Conservation (phyloP, 202 grass and related monocot genomes). For the Alloteropsis angusta region DNA sequence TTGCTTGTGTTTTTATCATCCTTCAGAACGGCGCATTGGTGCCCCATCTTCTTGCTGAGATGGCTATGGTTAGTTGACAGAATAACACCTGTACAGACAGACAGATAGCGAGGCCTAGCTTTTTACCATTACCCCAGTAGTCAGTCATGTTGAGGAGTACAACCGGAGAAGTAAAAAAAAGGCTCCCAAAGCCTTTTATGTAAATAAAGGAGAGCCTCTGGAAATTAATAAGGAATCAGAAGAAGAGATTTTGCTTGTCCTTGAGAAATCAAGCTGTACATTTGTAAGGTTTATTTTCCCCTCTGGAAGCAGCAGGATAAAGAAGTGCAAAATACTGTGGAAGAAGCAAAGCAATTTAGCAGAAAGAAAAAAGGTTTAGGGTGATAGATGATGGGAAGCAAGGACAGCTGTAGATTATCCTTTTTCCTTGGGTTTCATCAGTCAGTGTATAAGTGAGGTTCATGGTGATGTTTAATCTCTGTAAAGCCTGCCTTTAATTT, state of each 20-base stretch:
- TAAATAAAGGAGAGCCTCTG: too few species aligned
- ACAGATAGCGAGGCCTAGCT: conserved; percentile 77
- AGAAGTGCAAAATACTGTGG: too few species aligned
- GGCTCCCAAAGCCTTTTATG: conserved; percentile 50
- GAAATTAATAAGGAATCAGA: too few species aligned
- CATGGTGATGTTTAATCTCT: too few species aligned
- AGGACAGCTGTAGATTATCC: conserved; percentile 59
- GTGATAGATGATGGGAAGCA: conserved; percentile 65
- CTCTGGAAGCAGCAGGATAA: conserved; percentile 31
- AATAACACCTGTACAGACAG: conserved; percentile 93
- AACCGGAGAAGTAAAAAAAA: conserved; percentile 36
- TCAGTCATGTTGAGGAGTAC: conserved; percentile 40
- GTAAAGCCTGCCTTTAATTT: conserved; percentile 34
- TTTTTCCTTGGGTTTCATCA: conserved; percentile 67
- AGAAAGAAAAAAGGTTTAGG: conserved; percentile 43
- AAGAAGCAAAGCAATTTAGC: conserved; percentile 27
- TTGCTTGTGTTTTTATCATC: not conserved
- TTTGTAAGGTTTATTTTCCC: conserved; percentile 44
- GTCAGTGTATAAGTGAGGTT: conserved; percentile 49
- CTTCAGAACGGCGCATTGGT: conserved; percentile 54
- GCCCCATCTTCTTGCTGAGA: conserved; percentile 49
- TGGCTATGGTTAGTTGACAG: conserved; percentile 29
- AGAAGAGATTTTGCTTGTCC: too few species aligned
- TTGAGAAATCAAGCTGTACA: conserved; percentile 61
- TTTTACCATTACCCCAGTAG: conserved; percentile 36